Conservation (phyloP, 257 asterid genomes). For the Ilex asprella region DNA sequence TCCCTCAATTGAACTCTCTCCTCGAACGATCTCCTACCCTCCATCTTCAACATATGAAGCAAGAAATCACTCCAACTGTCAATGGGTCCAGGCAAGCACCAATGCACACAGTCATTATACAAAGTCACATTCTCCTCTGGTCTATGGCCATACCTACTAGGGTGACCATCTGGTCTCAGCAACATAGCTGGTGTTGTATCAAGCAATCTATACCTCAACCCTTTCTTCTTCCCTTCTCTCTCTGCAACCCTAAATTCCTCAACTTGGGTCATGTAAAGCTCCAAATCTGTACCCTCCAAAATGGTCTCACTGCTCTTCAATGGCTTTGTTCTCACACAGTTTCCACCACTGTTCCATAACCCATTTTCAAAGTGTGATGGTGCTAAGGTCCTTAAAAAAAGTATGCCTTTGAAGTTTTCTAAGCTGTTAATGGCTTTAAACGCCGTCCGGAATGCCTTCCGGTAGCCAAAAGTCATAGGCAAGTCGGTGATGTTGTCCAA, state of each 20-base stretch:
- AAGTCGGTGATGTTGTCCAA: constrained; percentile 18
- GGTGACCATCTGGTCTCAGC: constrained; percentile 44
- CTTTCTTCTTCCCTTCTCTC: constrained; percentile 21
- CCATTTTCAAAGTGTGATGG: constrained; percentile 42
- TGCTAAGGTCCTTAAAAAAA: constrained; percentile 26
- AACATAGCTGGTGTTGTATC: constrained; percentile 32
- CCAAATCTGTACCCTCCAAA: constrained; percentile 15
- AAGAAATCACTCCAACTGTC: constrained; percentile 45
- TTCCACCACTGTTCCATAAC: constrained; percentile 27
- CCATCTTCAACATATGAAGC: constrained; percentile 36
- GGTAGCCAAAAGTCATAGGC: constrained; percentile 24
- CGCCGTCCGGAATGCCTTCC: constrained; percentile 32
- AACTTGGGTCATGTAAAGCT: constrained; percentile 26
- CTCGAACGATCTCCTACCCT: constrained; percentile 17
- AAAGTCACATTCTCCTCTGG: constrained; percentile 21
- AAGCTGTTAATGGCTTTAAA: constrained; percentile 25
- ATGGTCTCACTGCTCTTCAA: constrained; percentile 17
- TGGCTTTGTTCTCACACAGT: constrained; percentile 28
- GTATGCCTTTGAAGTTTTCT: constrained; percentile 19
- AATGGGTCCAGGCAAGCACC: constrained; percentile 49
- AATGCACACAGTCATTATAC: constrained; percentile 35
- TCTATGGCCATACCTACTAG: constrained; percentile 27
- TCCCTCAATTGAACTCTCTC: constrained; percentile 13
- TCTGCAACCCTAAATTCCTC: constrained; percentile 31
- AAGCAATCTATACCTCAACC: constrained; percentile 23